phyloP scores from a whole-genome alignment of 441 rosid genomes.

The Metrosideros polymorpha region DNA sequence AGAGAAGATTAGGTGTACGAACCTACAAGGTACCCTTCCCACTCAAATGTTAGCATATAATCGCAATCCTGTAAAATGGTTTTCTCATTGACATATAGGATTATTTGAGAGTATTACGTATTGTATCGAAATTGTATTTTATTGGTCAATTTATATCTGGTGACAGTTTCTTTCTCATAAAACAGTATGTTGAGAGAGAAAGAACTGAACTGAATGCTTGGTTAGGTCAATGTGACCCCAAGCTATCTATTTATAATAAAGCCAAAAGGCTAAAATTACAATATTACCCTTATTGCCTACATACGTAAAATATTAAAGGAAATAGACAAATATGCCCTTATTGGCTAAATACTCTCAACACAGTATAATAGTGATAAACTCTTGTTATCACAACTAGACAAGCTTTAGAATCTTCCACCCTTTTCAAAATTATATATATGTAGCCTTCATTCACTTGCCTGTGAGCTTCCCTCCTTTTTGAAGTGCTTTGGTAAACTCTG shows the following conservation, averaged over 20 bases:
- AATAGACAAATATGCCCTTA: no score
- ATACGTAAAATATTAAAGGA: no score
- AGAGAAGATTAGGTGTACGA: conserved; percentile 83
- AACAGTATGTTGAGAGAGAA: no score
- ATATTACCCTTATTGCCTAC: no score
- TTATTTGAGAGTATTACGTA: background rate
- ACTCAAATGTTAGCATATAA: background rate
- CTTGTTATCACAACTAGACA: background rate
- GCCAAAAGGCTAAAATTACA: no score
- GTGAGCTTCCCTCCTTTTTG: background rate
- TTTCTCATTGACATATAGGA: background rate
- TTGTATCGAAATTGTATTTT: background rate
- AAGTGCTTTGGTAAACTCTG: background rate
- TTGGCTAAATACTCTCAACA: no score
- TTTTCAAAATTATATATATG: background rate
- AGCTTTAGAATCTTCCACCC: background rate
- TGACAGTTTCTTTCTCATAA: background rate
- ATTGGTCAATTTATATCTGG: background rate
- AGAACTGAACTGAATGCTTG: no score
- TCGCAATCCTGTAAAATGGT: background rate
- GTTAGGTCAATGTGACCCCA: no score
- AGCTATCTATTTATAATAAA: no score
- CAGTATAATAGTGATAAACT: background rate
- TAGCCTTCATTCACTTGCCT: background rate
- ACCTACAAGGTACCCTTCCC: conserved; percentile 76